phyloP scores from a whole-genome alignment of 805 yeast species.

The Pichia nakasei region DNA sequence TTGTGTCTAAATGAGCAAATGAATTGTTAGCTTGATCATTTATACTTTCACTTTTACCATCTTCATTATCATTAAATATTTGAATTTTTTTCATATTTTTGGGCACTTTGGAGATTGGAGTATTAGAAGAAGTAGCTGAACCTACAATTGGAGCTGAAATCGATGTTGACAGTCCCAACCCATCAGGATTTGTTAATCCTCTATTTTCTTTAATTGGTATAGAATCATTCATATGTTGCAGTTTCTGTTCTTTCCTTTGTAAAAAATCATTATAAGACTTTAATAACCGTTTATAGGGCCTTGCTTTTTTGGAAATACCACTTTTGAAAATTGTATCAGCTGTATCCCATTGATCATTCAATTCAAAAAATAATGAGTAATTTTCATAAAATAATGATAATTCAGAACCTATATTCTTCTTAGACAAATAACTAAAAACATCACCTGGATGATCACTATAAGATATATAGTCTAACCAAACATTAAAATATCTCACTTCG shows the following conservation, averaged over 20 bases:
- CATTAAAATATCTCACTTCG: slow-evolving; percentile 69
- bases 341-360: slow-evolving; percentile 35
- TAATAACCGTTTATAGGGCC: slow-evolving; percentile 47
- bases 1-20: slow-evolving; percentile 34
- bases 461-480: slow-evolving; percentile 75
- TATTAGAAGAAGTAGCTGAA: background rate
- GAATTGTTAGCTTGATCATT: background rate
- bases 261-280: slow-evolving; percentile 37
- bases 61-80: background rate
- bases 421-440: slow-evolving; percentile 59
- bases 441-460: slow-evolving; percentile 64
- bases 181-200: slow-evolving; percentile 16
- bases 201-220: background rate
- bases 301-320: slow-evolving; percentile 54
- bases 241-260: slow-evolving; percentile 26
- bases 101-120: too few relatives aligned
- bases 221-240: slow-evolving; percentile 3
- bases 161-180: slow-evolving; percentile 15
- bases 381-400: slow-evolving; percentile 72
- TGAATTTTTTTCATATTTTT: slow-evolving; percentile 10
- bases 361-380: slow-evolving; percentile 58
- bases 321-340: slow-evolving; percentile 51
- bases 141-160: background rate
- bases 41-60: background rate
- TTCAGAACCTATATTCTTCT: slow-evolving; percentile 59